Conservation (phyloP, 345 rosid species). For the Gossypium bickii region DNA sequence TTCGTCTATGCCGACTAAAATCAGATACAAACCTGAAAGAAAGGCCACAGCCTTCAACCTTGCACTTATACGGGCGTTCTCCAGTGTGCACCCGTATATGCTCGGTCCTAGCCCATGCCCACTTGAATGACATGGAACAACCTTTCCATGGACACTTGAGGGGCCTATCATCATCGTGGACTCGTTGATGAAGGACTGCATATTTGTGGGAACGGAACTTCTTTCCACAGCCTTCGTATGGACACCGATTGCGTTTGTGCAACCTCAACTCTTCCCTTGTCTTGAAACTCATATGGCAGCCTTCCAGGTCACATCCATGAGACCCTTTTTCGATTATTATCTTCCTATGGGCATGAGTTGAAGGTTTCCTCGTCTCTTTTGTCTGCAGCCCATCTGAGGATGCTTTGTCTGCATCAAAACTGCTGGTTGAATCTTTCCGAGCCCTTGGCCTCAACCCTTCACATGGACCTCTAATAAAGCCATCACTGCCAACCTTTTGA, state of each 20-base stretch:
- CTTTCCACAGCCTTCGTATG: constrained; percentile 76
- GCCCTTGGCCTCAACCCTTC: constrained; percentile 93
- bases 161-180: constrained; percentile 86
- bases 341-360: constrained; percentile 24
- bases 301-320: constrained; percentile 70
- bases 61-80: constrained; percentile 83
- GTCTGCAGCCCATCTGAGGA: constrained; percentile 30
- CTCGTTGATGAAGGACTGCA: constrained; percentile 76
- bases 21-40: constrained; percentile 97
- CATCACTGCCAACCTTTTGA: constrained; percentile 28
- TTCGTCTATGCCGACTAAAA: constrained; percentile 89
- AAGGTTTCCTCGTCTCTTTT: constrained; percentile 38
- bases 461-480: constrained; percentile 88
- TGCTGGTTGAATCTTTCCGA: constrained; percentile 30
- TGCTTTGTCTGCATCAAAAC: constrained; percentile 18
- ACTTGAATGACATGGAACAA: constrained; percentile 87
- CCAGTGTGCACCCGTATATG: constrained; percentile 93
- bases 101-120: constrained; percentile 99
- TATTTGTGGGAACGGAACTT: constrained; percentile 81
- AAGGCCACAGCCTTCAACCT: constrained; percentile 71
- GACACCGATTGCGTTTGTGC: constrained; percentile 78
- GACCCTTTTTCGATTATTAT: constrained; percentile 29
- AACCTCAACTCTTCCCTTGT: constrained; percentile 56
- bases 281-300: constrained; percentile 78
- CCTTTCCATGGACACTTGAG: constrained; percentile 87